Base-by-base conservation (phyloP, 2,329 filamentous ascomycete species). In the Hypoxylon sp. region DNA sequence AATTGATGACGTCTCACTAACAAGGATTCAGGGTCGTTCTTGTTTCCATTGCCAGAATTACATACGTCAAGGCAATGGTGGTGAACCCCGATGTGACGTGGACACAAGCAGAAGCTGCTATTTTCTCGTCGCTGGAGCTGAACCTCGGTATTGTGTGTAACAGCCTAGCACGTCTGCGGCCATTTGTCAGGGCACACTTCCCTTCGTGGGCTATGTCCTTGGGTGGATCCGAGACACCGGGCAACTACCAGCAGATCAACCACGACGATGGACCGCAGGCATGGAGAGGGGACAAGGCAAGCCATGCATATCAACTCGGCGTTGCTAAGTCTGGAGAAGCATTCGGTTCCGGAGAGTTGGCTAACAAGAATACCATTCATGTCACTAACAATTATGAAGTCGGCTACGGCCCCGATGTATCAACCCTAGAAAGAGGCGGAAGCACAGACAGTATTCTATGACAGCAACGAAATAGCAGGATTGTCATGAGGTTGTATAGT, bases 111-210 rank as follows among this genome's bases (percentile, higher is more conserved):
- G 37, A 47, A 8, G 44, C 53, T 8, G 60, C 52, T 5, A 35
- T 63, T 11, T 51, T 56, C 8, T 63, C 60, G 10, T 44, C 53
- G 1, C n/a, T 63, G 2, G 60, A 63, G 29, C 27, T 63, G 13
- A 63, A 63, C 13, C 44, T 63, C 2, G 60, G 60, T 6, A 56
- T 63, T 19, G 29, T 63, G 2, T 54, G 60, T 46, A 56, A 56
- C 13, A 42, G 60, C 24, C 5, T 56, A 6, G 19, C 46, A 24
- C 60, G 60, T 46, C 11, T 63, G 44, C 57, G 51, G 27, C 60
- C 60, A 4, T 44, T 63, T 6, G 17, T 61, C 21, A 51, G 50
- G 8, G 50, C 35, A 8, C 39, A 61, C n/a, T 47, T 53, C 19
- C 50, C 58, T 21, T 54, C 48, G 6, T 61, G 58, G 58, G 5